A percentile compares a stretch with the other conserved stretches of the same genome.
These are phyloP conservation scores for Xylariaceae sp. DNA, from an alignment of 2,329 filamentous ascomycete species.

Conservation along the genomic window DNA sequence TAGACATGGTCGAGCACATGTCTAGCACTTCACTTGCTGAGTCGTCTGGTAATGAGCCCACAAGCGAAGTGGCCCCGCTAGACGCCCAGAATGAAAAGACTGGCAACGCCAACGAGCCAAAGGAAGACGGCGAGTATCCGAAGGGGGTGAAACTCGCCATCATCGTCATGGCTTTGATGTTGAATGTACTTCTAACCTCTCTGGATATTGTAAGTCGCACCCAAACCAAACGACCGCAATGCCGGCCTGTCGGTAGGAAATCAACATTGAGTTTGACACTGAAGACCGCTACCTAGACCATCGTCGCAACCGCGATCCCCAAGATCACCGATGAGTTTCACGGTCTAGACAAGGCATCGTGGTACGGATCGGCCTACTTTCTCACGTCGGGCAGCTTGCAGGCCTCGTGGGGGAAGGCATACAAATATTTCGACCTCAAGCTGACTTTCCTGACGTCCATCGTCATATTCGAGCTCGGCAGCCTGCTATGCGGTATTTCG, in stretches of 20 bases:
- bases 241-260: too few species aligned
- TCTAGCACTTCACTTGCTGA: background rate
- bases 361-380: constrained; percentile 58
- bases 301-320: constrained; percentile 53
- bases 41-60: background rate
- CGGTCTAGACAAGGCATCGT: constrained; percentile 51
- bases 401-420: constrained; percentile 45
- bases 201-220: constrained; percentile 42
- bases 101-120: background rate
- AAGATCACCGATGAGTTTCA: constrained; percentile 53
- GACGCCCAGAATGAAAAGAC: background rate
- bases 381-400: constrained; percentile 45
- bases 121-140: constrained; percentile 37
- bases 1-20: background rate
- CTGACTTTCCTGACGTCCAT: constrained; percentile 19
- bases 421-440: constrained; percentile 39
- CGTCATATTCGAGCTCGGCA: constrained; percentile 14
- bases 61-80: background rate
- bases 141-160: constrained; percentile 38
- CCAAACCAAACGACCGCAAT: too few species aligned
- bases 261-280: too few species aligned
- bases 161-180: constrained; percentile 45
- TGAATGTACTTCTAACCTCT: constrained; percentile 47
- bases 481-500: constrained; percentile 16
- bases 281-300: constrained; percentile 43